Percentiles rank a stretch among this genome's conserved stretches.
Conservation (phyloP, 164 flowering plant species). For the Euptelea pleiosperma region DNA sequence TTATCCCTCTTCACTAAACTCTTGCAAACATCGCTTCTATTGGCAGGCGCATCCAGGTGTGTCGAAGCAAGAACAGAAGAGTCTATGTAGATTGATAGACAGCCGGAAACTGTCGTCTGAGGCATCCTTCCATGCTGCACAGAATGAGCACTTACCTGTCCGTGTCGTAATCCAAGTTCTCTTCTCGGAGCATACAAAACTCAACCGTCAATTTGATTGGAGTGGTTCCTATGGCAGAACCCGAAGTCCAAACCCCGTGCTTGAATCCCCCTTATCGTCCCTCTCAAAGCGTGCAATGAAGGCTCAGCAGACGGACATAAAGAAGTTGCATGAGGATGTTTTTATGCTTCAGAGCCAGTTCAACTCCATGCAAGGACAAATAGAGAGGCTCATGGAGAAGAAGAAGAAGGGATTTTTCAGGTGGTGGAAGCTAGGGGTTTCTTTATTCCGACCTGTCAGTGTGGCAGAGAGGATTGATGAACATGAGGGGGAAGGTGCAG, state of each 20-base stretch:
- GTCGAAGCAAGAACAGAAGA: constrained; percentile 67
- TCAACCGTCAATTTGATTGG: constrained; percentile 49
- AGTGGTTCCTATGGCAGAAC: constrained; percentile 57
- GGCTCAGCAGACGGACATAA: constrained; percentile 56
- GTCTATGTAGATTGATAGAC: constrained; percentile 65
- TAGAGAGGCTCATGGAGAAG: constrained; percentile 57
- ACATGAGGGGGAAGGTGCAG: constrained; percentile 20
- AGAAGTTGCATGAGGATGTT: constrained; percentile 64
- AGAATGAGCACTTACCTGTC: constrained; percentile 83
- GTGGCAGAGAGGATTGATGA: constrained; percentile 28
- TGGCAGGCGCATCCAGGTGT: constrained; percentile 70
- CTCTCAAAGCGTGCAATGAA: constrained; percentile 54
- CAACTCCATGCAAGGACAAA: constrained; percentile 54
- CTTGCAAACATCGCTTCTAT: not conserved
- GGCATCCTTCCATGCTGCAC: constrained; percentile 78
- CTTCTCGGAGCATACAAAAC: constrained; percentile 63
- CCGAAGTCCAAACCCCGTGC: constrained; percentile 39
- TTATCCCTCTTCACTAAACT: too few relatives aligned
- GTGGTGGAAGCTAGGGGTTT: constrained; percentile 57
- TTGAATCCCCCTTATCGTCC: constrained; percentile 40
- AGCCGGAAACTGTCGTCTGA: constrained; percentile 74
- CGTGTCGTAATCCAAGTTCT: constrained; percentile 83
- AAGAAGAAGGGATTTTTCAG: constrained; percentile 57
- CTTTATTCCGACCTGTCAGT: constrained; percentile 18
- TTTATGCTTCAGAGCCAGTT: constrained; percentile 66